Evolutionary conservation across 2,329 filamentous ascomycete genomes (phyloP).

Genomic region (Penicillium sp.): DNA sequence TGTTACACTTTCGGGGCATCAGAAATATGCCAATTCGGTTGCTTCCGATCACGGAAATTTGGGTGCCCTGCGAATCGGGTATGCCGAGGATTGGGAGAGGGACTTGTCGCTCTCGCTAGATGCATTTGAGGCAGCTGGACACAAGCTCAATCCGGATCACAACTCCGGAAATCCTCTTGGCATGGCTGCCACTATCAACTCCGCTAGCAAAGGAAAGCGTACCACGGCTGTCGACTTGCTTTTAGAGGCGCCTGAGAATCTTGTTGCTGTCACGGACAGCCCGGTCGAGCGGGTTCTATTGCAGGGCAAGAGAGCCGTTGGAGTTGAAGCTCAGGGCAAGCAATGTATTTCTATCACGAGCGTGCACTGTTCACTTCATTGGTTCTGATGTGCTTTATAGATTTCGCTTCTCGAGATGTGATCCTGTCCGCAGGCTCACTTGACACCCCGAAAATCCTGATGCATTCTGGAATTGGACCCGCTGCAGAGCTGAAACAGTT

Average conservation of each 20-base stretch:
- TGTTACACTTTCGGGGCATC: conserved; percentile 38
- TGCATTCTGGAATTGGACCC: conserved; percentile 52
- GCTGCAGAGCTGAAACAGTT: conserved; percentile 42
- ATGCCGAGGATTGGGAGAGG: conserved; percentile 51
- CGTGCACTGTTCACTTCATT: not conserved
- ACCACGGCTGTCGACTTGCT: conserved; percentile 56
- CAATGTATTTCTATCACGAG: conserved; percentile 36
- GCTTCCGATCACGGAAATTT: conserved; percentile 49
- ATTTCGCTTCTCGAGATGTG: conserved; percentile 40
- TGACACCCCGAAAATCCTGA: conserved; percentile 44
- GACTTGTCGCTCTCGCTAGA: conserved; percentile 50
- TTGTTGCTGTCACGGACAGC: conserved; percentile 52
- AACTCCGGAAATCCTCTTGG: conserved; percentile 61
- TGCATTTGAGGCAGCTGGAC: conserved; percentile 50
- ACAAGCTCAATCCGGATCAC: conserved; percentile 53
- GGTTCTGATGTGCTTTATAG: conserved; percentile 11
- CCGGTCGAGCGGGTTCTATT: conserved; percentile 51
- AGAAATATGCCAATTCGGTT: conserved; percentile 51
- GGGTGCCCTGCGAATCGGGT: conserved; percentile 52
- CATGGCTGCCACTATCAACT: conserved; percentile 52
- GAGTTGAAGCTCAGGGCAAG: conserved; percentile 45
- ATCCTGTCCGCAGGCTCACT: conserved; percentile 43
- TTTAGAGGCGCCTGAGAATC: conserved; percentile 47
- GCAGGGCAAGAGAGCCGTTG: conserved; percentile 47
- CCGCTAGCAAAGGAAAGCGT: conserved; percentile 49